Percentiles rank a stretch among this genome's conserved stretches.
phyloP scores from a whole-genome alignment of 2,329 filamentous ascomycete genomes.

The Tolypocladium inflatum region DNA sequence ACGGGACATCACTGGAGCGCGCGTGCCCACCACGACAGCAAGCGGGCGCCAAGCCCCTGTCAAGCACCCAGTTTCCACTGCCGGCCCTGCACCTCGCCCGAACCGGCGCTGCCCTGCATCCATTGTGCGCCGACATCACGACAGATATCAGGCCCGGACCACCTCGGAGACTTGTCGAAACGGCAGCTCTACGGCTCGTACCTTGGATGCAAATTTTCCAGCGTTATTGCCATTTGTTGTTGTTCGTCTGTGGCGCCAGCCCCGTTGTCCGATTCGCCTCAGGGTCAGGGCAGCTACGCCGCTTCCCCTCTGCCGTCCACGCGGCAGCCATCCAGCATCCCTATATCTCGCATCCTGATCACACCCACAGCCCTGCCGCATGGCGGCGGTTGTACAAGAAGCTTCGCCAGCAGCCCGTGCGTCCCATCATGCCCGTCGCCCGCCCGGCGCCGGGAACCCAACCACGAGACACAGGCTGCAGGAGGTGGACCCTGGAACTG shows the following conservation, averaged over 20 bases:
- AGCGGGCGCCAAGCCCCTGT: not conserved
- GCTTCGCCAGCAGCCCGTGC: not conserved
- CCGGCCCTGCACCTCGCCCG: not conserved
- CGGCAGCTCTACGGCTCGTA: not conserved
- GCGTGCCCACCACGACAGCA: not conserved
- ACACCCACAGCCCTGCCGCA: not conserved
- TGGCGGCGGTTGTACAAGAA: not conserved
- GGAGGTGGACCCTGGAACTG: not conserved
- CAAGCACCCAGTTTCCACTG: not conserved
- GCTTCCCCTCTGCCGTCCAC: not conserved
- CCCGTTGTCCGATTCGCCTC: not conserved
- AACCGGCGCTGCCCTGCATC: not conserved
- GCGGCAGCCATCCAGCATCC: not conserved
- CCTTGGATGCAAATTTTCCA: not conserved
- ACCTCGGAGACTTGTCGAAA: not conserved
- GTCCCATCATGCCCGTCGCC: not conserved
- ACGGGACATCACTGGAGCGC: not conserved
- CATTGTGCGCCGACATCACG: not conserved
- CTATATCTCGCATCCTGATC: not conserved
- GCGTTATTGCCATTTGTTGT: not conserved
- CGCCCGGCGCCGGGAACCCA: not conserved
- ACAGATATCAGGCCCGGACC: not conserved
- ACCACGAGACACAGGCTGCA: not conserved
- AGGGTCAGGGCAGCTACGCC: not conserved
- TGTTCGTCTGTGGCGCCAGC: too few species aligned